Percentiles rank a stretch among this genome's conserved stretches.
phyloP scores from a whole-genome alignment of 2,329 filamentous ascomycete genomes.

The Phyllosticta citrichinensis region DNA sequence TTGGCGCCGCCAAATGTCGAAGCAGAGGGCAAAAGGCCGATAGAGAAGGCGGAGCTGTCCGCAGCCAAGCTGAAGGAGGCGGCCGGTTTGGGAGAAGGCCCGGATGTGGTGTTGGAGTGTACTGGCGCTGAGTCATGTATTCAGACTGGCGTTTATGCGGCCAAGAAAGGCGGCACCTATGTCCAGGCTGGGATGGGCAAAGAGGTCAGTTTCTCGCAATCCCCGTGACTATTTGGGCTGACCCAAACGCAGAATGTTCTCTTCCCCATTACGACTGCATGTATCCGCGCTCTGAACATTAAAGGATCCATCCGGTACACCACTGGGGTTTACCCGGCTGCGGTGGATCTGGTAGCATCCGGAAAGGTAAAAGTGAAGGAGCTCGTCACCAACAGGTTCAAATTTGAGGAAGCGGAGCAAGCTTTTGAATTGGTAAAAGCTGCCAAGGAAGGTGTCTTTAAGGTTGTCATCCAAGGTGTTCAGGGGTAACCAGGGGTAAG shows the following conservation, averaged over 20 bases:
- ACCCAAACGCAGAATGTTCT: constrained; percentile 29
- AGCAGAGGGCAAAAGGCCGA: constrained; percentile 7
- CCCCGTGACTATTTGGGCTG: neutral
- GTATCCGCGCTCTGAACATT: constrained; percentile 38
- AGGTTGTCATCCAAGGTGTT: constrained; percentile 36
- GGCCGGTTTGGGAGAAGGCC: constrained; percentile 14
- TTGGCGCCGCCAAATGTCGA: constrained; percentile 10
- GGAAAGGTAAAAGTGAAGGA: constrained; percentile 36
- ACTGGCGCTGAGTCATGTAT: constrained; percentile 18
- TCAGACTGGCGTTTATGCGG: constrained; percentile 14
- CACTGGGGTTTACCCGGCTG: constrained; percentile 40
- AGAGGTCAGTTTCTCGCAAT: constrained; percentile 7
- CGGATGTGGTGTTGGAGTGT: constrained; percentile 17
- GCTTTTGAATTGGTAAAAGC: constrained; percentile 38
- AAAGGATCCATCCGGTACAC: constrained; percentile 44
- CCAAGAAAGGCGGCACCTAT: constrained; percentile 15
- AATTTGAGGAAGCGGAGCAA: constrained; percentile 38
- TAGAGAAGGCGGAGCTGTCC: constrained; percentile 12
- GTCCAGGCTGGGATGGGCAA: constrained; percentile 20
- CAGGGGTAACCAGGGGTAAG: constrained; percentile 5
- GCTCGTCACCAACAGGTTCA: constrained; percentile 31
- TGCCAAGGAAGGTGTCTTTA: constrained; percentile 30
- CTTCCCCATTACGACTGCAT: constrained; percentile 43
- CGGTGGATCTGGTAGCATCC: constrained; percentile 40
- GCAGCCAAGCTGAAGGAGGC: constrained; percentile 13